phyloP scores from a whole-genome alignment of 2,329 filamentous ascomycete species.

The Colletotrichum aenigma region DNA sequence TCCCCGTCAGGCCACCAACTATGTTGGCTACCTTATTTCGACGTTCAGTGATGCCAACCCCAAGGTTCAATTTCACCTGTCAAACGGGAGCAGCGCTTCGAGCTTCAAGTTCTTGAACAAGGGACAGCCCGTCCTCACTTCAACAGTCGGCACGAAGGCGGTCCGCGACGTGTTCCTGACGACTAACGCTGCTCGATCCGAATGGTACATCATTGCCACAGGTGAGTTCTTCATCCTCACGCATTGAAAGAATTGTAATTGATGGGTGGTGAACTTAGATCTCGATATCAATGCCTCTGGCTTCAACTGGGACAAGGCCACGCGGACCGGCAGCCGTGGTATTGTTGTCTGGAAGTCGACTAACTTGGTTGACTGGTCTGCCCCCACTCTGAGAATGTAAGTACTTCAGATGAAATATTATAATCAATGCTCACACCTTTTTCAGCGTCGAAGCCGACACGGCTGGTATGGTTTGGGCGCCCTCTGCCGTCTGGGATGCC shows the following conservation, averaged over 20 bases:
- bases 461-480: conserved; percentile 42
- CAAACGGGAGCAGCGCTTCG: conserved; percentile 32
- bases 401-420: background rate
- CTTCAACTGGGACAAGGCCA: conserved; percentile 39
- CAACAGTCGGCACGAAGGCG: conserved; percentile 36
- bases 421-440: background rate
- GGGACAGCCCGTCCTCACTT: conserved; percentile 33
- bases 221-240: conserved; percentile 23
- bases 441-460: conserved; percentile 34
- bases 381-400: conserved; percentile 24
- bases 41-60: conserved; percentile 37
- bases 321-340: conserved; percentile 36
- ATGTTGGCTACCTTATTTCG: conserved; percentile 38
- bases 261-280: conserved; percentile 23
- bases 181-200: conserved; percentile 34
- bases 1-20: conserved; percentile 16
- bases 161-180: conserved; percentile 38
- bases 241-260: background rate
- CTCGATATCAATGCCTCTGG: conserved; percentile 37
- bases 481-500: conserved; percentile 39
- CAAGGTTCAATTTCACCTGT: conserved; percentile 36
- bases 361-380: conserved; percentile 38
- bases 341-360: conserved; percentile 41
- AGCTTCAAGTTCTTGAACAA: conserved; percentile 35
- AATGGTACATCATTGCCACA: conserved; percentile 39